phyloP scores from a whole-genome alignment of 2,329 filamentous ascomycete species.

The Aspergillus vadensis region DNA sequence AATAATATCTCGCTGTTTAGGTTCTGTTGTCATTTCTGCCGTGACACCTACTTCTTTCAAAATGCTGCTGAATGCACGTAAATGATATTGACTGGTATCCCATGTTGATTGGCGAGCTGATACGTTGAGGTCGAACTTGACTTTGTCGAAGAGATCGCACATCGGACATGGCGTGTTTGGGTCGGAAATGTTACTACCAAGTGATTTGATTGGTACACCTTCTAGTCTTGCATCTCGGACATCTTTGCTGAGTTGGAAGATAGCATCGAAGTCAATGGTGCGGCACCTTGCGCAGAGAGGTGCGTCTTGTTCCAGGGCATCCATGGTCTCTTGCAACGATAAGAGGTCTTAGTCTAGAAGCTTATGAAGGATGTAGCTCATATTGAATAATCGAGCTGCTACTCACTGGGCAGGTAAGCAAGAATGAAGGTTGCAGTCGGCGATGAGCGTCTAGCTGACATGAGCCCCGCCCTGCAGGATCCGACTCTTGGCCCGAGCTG shows the following conservation, averaged over 20 bases:
- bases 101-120: not conserved
- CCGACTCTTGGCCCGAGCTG: too few relatives aligned
- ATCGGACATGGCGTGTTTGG: not conserved
- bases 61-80: not conserved
- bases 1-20: not conserved
- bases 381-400: too few relatives aligned
- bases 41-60: not conserved
- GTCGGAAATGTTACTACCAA: not conserved
- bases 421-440: too few relatives aligned
- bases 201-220: not conserved
- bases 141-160: not conserved
- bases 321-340: too few relatives aligned
- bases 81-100: not conserved
- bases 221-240: not conserved
- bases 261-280: not conserved
- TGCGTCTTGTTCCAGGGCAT: not conserved
- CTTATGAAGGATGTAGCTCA: too few relatives aligned
- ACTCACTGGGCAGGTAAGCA: too few relatives aligned
- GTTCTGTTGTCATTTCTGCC: not conserved
- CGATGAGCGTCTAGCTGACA: too few relatives aligned
- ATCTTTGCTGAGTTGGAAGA: not conserved
- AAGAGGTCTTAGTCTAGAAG: too few relatives aligned
- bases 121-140: not conserved
- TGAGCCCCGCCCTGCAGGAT: too few relatives aligned
- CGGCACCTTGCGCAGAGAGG: not conserved